Evolutionary conservation across 1,284 basidiomycete genomes (phyloP).

Genomic region (Tremellales sp.): DNA sequence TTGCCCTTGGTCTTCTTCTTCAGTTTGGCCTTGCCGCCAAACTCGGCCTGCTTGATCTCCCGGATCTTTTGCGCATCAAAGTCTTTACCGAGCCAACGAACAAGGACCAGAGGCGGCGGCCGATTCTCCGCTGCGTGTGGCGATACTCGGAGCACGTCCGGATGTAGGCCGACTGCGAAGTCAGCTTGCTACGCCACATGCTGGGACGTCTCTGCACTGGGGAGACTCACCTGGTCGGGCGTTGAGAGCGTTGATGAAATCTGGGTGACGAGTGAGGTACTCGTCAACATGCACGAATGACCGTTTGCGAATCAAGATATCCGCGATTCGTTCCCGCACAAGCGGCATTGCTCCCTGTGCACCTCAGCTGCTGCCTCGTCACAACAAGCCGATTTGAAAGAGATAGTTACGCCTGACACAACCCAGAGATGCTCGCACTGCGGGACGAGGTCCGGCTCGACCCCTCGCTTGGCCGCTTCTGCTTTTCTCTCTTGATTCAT

Average conservation of each 20-base stretch:
- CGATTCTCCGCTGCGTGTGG: conserved; percentile 2
- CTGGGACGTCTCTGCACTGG: not conserved
- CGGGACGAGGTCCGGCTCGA: conserved; percentile 26
- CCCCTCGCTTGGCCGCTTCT: conserved; percentile 13
- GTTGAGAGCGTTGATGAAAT: conserved; percentile 37
- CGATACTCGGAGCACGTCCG: conserved; percentile 31
- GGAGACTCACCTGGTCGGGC: conserved; percentile 32
- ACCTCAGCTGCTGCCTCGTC: conserved; percentile 1
- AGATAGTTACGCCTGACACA: conserved; percentile 38
- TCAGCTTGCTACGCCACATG: not conserved
- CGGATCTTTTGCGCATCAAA: conserved; percentile 40
- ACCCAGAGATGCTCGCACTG: conserved; percentile 48
- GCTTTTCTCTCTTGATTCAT: conserved; percentile 32
- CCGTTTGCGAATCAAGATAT: conserved; percentile 43
- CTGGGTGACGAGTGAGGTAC: conserved; percentile 46
- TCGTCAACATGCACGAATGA: conserved; percentile 48
- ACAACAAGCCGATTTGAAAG: not conserved
- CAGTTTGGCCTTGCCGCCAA: conserved; percentile 43
- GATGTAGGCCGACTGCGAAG: conserved; percentile 37
- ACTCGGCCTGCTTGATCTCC: conserved; percentile 48
- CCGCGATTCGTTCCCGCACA: conserved; percentile 43
- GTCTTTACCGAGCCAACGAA: conserved; percentile 45
- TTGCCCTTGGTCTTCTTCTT: conserved; percentile 26
- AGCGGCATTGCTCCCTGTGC: conserved; percentile 39
- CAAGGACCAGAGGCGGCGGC: conserved; percentile 39